A percentile compares a stretch with the other conserved stretches of the same genome.
Conservation (phyloP, 1,284 basidiomycete species). For the Heterobasidion parviporum region DNA sequence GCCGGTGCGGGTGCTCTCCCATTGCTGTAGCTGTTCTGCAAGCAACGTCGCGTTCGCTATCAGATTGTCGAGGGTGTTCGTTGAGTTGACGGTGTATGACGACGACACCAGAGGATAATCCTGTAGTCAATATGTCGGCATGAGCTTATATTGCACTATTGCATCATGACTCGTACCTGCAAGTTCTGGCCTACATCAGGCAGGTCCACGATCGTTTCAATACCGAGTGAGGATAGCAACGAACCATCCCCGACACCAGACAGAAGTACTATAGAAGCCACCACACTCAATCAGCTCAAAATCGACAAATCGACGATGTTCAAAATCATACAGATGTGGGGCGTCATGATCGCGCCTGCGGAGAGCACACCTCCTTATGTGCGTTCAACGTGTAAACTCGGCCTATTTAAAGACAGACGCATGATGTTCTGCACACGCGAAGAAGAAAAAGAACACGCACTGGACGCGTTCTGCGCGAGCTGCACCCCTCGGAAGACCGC, state of each 20-base stretch:
- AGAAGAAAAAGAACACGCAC: constrained; percentile 9
- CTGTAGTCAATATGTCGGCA: not conserved
- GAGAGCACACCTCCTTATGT: constrained; percentile 21
- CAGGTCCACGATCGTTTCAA: constrained; percentile 21
- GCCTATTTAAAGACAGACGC: constrained; percentile 8
- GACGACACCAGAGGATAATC: constrained; percentile 20
- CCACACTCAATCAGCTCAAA: not conserved
- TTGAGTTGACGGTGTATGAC: constrained; percentile 10
- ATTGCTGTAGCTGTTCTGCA: constrained; percentile 7
- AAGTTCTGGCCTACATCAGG: constrained; percentile 31
- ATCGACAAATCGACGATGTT: not conserved
- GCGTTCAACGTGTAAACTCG: constrained; percentile 14
- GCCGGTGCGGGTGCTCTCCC: constrained; percentile 10
- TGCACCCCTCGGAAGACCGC: constrained; percentile 24
- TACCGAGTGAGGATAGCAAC: constrained; percentile 21
- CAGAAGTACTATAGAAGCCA: constrained; percentile 22
- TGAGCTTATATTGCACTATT: constrained; percentile 1
- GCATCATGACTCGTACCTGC: constrained; percentile 17
- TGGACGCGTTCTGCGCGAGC: constrained; percentile 15
- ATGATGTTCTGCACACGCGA: not conserved
- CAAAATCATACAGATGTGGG: constrained; percentile 18
- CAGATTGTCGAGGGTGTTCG: constrained; percentile 9
- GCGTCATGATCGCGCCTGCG: constrained; percentile 29
- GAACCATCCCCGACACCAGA: constrained; percentile 30
- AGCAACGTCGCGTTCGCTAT: constrained; percentile 7